Conservation (phyloP, 2,329 filamentous ascomycete species). For the Colletotrichum shisoi region DNA sequence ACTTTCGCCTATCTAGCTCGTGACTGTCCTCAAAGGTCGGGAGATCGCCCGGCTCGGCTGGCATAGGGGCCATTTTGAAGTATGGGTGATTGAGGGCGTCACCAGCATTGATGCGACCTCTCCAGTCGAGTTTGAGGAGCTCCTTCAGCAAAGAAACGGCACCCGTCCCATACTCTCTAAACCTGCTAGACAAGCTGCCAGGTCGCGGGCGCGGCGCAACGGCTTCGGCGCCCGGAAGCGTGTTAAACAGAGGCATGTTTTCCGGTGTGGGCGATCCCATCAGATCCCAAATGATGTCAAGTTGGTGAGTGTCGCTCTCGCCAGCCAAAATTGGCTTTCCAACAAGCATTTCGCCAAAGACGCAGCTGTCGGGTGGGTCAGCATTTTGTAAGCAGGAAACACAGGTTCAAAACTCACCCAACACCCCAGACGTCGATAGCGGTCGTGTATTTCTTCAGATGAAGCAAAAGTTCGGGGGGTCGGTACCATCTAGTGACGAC, state of each 20-base stretch:
- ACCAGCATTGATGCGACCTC: conserved; percentile 86
- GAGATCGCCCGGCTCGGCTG: conserved; percentile 84
- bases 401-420: conserved; percentile 67
- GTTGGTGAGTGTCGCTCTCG: conserved; percentile 86
- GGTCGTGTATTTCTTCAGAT: conserved; percentile 90
- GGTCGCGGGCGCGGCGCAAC: conserved; percentile 69
- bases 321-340: conserved; percentile 92
- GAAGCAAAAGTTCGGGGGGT: conserved; percentile 88
- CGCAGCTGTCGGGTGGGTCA: conserved; percentile 68
- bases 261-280: conserved; percentile 89
- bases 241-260: conserved; percentile 90
- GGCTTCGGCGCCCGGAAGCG: conserved; percentile 80
- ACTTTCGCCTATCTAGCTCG: conserved; percentile 92
- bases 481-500: conserved; percentile 98
- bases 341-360: conserved; percentile 97
- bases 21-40: conserved; percentile 93
- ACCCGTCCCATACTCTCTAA: conserved; percentile 75
- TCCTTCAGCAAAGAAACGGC: conserved; percentile 83
- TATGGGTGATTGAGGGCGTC: conserved; percentile 93
- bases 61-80: conserved; percentile 80
- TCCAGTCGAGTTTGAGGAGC: conserved; percentile 88
- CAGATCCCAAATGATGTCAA: conserved; percentile 91
- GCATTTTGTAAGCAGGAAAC: conserved; percentile 22
- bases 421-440: conserved; percentile 99
- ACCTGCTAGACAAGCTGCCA: conserved; percentile 74